Evolutionary conservation across 1,284 basidiomycete species (phyloP).

Genomic region (Phaffia rhodozyma): DNA sequence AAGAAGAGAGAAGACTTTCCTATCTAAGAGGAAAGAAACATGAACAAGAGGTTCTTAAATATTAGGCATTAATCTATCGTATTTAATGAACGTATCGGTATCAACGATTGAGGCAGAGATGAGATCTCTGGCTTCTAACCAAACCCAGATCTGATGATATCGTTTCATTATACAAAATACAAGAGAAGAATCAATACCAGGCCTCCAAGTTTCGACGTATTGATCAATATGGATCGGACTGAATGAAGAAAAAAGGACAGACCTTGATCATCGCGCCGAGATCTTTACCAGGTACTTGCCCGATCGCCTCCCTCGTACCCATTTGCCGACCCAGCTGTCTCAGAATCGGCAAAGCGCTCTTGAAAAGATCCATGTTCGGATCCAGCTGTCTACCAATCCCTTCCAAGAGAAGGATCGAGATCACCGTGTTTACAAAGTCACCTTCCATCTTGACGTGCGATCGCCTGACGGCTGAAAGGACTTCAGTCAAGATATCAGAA

Average conservation of each 20-base stretch:
- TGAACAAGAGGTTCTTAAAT: constrained; percentile 3
- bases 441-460: constrained; percentile 99
- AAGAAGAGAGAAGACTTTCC: too few relatives aligned
- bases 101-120: constrained; percentile 64
- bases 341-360: constrained; percentile 79
- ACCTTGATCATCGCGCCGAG: constrained; percentile 77
- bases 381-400: constrained; percentile 92
- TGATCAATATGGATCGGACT: background rate
- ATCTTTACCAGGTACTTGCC: constrained; percentile 51
- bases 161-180: background rate
- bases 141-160: constrained; percentile 62
- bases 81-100: constrained; percentile 43
- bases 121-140: constrained; percentile 74
- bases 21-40: background rate
- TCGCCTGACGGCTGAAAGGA: constrained; percentile 70
- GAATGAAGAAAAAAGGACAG: constrained; percentile 10
- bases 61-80: constrained; percentile 27
- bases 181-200: constrained; percentile 2
- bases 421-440: constrained; percentile 96
- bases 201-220: background rate
- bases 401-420: constrained; percentile 84
- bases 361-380: constrained; percentile 83
- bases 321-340: constrained; percentile 78
- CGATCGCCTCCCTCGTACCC: constrained; percentile 61
- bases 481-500: constrained; percentile 79